Conservation (phyloP, 805 yeast species). For the Tetrapisispora arboricola region DNA sequence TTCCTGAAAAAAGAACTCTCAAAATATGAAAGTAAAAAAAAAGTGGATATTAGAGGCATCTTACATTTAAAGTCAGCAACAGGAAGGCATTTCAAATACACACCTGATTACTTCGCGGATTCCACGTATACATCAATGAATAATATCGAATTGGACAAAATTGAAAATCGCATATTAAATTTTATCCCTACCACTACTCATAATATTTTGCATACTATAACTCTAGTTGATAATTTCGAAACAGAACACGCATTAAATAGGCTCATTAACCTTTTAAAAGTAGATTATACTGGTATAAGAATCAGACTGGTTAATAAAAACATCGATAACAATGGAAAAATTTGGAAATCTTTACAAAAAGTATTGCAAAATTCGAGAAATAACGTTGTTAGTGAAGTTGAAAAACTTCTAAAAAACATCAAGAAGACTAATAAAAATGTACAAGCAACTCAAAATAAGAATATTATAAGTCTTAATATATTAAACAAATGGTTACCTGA, state of each 20-base stretch:
- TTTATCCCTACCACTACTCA: constrained; percentile 11
- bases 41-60: constrained; percentile 21
- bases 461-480: neutral
- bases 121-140: constrained; percentile 26
- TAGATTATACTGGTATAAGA: constrained; percentile 29
- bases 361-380: constrained; percentile 15
- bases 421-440: neutral
- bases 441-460: neutral
- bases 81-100: constrained; percentile 39
- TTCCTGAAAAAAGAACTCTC: constrained; percentile 16
- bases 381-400: constrained; percentile 16
- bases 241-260: constrained; percentile 33
- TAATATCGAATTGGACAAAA: constrained; percentile 10
- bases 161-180: constrained; percentile 17
- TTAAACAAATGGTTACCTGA: constrained; percentile 22
- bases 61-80: constrained; percentile 23
- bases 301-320: constrained; percentile 31
- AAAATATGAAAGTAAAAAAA: constrained; percentile 3
- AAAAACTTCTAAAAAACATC: neutral
- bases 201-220: constrained; percentile 31
- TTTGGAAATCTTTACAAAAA: constrained; percentile 15
- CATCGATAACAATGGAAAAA: constrained; percentile 4
- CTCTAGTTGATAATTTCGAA: constrained; percentile 52
- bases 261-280: constrained; percentile 28
- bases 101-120: constrained; percentile 37